Conservation (phyloP, 2,329 filamentous ascomycete species). For the Pseudogymnoascus sp. region DNA sequence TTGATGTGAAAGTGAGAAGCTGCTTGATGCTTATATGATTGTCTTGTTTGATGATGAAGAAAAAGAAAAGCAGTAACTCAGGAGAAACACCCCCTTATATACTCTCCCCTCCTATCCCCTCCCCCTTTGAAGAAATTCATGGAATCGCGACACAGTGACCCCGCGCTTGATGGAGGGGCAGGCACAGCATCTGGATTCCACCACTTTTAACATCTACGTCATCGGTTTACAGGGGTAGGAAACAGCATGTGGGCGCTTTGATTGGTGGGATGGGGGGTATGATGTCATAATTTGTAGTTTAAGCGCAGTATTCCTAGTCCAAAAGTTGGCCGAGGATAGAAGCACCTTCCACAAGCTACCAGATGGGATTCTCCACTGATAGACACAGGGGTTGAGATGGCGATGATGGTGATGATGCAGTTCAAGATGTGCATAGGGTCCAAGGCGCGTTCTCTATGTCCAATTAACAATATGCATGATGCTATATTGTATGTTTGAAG, state of each 20-base stretch:
- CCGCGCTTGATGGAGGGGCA: conserved; percentile 4
- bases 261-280: background rate
- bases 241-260: background rate
- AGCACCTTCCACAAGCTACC: background rate
- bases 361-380: conserved; percentile 1
- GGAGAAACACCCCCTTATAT: background rate
- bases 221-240: background rate
- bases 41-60: background rate
- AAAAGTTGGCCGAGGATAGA: background rate
- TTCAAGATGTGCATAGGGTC: background rate
- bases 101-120: too few species aligned
- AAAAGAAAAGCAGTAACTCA: background rate
- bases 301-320: background rate
- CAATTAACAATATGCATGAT: background rate
- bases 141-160: background rate
- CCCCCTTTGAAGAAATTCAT: background rate
- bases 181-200: background rate
- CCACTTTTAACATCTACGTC: background rate
- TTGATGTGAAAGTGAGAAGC: conserved; percentile 10
- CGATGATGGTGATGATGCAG: too few species aligned
- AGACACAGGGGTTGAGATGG: background rate
- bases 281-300: background rate
- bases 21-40: conserved; percentile 6
- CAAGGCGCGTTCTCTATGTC: background rate
- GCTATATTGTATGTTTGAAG: background rate